Conservation (phyloP, 108 stramenopile genomes). For the Cyclostephanos tholiformis region DNA sequence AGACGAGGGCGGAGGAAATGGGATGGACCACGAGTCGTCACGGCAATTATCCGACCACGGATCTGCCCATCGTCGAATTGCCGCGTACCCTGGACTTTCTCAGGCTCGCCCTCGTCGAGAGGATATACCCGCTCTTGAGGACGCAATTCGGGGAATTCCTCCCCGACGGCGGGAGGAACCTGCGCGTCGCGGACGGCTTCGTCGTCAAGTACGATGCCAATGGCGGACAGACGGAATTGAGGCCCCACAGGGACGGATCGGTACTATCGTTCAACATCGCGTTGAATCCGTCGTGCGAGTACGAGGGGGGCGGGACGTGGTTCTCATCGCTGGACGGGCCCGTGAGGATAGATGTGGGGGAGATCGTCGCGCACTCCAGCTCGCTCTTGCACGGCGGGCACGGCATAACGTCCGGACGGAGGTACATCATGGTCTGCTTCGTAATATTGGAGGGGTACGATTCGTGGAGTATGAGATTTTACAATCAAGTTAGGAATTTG, state of each 20-base stretch:
- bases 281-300: constrained; percentile 64
- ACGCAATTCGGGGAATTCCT: constrained; percentile 53
- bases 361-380: constrained; percentile 57
- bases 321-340: constrained; percentile 45
- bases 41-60: constrained; percentile 69
- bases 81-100: constrained; percentile 53
- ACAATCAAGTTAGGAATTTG: constrained; percentile 64
- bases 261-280: constrained; percentile 78
- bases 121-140: constrained; percentile 53
- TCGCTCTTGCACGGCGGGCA: constrained; percentile 70
- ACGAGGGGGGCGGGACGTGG: constrained; percentile 86
- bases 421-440: constrained; percentile 75
- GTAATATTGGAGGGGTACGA: constrained; percentile 63
- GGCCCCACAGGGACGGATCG: constrained; percentile 82
- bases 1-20: constrained; percentile 39
- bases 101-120: constrained; percentile 44
- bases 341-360: constrained; percentile 55
- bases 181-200: constrained; percentile 80
- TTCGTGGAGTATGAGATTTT: constrained; percentile 64
- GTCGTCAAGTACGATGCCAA: constrained; percentile 81
- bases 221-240: constrained; percentile 65
- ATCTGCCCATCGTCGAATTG: constrained; percentile 59
- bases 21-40: constrained; percentile 79
- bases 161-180: constrained; percentile 38
- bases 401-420: constrained; percentile 61